Percentiles rank a stretch among this genome's conserved stretches.
Evolutionary conservation across 202 grass and related monocot genomes (phyloP).

Genomic region (Cymbopogon flexuosus): DNA sequence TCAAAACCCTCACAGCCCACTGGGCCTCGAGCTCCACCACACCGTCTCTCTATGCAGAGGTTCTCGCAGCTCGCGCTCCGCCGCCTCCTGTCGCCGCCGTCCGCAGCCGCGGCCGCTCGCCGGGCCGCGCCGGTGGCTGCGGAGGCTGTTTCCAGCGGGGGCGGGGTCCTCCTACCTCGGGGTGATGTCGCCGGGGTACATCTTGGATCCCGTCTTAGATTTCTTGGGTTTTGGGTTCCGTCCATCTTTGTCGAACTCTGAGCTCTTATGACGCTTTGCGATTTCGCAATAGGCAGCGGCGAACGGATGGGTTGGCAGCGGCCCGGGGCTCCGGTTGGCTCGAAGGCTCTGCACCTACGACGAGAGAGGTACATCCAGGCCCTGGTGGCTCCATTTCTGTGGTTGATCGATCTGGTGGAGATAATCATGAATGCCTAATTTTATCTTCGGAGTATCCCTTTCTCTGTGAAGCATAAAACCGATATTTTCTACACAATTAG

Average conservation of each 20-base stretch:
- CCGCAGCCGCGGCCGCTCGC: constrained; percentile 11
- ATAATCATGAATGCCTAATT: not conserved
- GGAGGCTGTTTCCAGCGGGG: not conserved
- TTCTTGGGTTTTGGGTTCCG: not conserved
- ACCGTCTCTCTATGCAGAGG: not conserved
- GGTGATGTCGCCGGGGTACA: not conserved
- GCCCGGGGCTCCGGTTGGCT: constrained; percentile 7
- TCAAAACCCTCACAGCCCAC: constrained; percentile 13
- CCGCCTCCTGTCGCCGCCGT: constrained; percentile 35
- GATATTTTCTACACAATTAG: not conserved
- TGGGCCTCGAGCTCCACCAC: not conserved
- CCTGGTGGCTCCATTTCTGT: constrained; percentile 16
- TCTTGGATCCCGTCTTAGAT: not conserved
- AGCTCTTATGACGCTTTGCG: constrained; percentile 19
- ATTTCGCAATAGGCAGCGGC: constrained; percentile 25
- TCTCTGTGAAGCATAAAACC: not conserved
- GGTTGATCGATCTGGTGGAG: constrained; percentile 5
- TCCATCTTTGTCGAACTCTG: constrained; percentile 15
- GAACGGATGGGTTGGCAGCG: constrained; percentile 20
- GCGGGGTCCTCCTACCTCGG: not conserved
- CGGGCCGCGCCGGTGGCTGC: not conserved
- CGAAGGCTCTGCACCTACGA: constrained; percentile 49
- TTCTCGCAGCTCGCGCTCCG: constrained; percentile 21
- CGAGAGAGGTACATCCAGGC: constrained; percentile 35
- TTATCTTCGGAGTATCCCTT: not conserved